Evolutionary conservation across 1,139 yeast genomes (phyloP), one percentile per base, ranked within the genome.

Genomic region (Kodamaea suecica): DNA sequence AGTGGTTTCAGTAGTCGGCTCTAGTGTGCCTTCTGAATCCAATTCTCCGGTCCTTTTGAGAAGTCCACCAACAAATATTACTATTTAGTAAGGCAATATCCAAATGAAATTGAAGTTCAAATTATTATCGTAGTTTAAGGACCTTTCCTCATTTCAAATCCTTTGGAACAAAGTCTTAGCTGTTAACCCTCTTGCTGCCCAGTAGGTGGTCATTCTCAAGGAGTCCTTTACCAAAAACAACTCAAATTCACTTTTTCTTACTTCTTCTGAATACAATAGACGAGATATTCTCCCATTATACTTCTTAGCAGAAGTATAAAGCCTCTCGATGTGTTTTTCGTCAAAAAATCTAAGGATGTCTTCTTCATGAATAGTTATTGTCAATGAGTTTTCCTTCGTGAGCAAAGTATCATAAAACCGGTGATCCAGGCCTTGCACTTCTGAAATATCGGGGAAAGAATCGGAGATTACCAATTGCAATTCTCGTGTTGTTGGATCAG

Each of bases 401-500:
- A 53, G 36, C 4, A 7, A 34, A 17, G 6, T 35, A 36, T 7
- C 34, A n/a, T n/a, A n/a, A n/a, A n/a, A n/a, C n/a, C n/a, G n/a
- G n/a, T n/a, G n/a, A n/a, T n/a, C n/a, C n/a, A n/a, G n/a, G n/a
- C n/a, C n/a, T n/a, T n/a, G n/a, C n/a, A n/a, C n/a, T n/a, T n/a
- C n/a, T n/a, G n/a, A n/a, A n/a, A n/a, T n/a, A n/a, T n/a, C n/a
- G n/a, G n/a, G n/a, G n/a, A n/a, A n/a, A n/a, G n/a, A 20, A 4
- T 28, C 21, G 16, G 27, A 12, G 30, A 31, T 9, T 12, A 23
- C 26, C 26, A n/a, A 12, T 34, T 59, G 62, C 6, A 62, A 29
- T 3, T 44, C 50, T 24, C 57, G 42, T 15, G 49, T 28, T 4
- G 24, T 34, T 1, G 67, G 68, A 41, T 62, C 68, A 2, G 52